A percentile compares a stretch with the other conserved stretches of the same genome.
Conservation (phyloP, 306 rosid genomes). For the Cucumis cinereus region DNA sequence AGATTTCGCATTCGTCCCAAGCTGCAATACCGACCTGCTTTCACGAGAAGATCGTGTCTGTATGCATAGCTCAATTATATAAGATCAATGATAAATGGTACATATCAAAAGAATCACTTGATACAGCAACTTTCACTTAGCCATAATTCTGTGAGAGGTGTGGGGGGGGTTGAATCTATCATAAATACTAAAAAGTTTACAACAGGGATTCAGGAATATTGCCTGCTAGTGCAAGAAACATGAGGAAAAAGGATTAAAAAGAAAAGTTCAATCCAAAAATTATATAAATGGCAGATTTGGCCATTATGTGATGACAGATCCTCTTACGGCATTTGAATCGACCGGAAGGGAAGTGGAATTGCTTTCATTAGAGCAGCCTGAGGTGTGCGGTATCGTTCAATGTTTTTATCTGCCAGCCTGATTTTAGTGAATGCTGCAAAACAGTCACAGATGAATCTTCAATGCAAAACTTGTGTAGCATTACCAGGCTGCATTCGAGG, state of each 20-base stretch:
- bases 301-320: neutral
- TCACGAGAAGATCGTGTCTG: neutral
- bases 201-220: neutral
- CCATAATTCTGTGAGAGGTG: neutral
- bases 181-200: neutral
- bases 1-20: neutral
- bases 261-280: neutral
- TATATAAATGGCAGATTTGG: constrained; percentile 2
- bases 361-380: constrained; percentile 56
- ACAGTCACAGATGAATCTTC: constrained; percentile 94
- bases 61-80: neutral
- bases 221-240: neutral
- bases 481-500: constrained; percentile 78
- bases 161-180: constrained; percentile 1
- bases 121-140: constrained; percentile 21
- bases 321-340: neutral
- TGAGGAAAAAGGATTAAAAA: neutral
- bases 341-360: neutral
- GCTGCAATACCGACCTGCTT: neutral
- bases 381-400: constrained; percentile 88
- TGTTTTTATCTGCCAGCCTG: constrained; percentile 96
- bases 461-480: constrained; percentile 76
- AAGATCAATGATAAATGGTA: constrained; percentile 20
- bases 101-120: constrained; percentile 37
- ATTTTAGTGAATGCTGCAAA: constrained; percentile 79